Evolutionary conservation across 176 grass and related monocot species (phyloP), one percentile per base, ranked within the genome.

Genomic region (Chrysopogon serrulatus): DNA sequence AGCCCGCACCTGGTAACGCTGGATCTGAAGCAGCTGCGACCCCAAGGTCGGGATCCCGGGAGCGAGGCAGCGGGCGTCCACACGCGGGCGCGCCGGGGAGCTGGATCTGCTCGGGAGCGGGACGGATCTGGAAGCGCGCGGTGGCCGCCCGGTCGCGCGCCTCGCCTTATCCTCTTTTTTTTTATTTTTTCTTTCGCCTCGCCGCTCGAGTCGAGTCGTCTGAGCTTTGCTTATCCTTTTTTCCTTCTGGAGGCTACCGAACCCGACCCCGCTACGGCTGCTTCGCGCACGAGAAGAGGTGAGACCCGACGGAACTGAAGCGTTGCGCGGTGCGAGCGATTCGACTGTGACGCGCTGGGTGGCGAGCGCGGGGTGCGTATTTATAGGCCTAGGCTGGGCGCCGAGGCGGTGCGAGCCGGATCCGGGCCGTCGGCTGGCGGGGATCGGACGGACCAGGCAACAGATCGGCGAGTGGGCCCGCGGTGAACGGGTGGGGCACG

Each of bases 111-210:
- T 17, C 36, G 34, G 54, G 77, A 43, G 68, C 18, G 30, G 44
- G 44, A 17, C 76, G 77, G 86, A 91, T 76, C 82, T 82, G 72
- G 68, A 42, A 67, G 82, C 73, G 47, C 79, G 82, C 40, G 78
- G 79, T 62, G 57, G 78, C 74, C 78, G 48, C 65, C 71, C 16
- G 82, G 40, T 36, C 53, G 86, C 6, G n/a, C n/a, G 57, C 11
- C 68, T 65, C 79, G 28, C 65, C 65, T 81, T 78, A 80, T 84
- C 78, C 76, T 85, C 18, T 79, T 54, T 68, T 65, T n/a, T 75
- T 49, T 66, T 26, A 21, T 39, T 18, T 84, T 54, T n/a, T n/a
- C n/a, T n/a, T n/a, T n/a, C 71, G 43, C 54, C 41, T 80, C 76
- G 45, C 23, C 67, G 78, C 62, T 70, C 64, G 43, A 73, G 88